Conservation (phyloP, 352 stramenopile genomes). For the Pythium rhizo-oryzae region DNA sequence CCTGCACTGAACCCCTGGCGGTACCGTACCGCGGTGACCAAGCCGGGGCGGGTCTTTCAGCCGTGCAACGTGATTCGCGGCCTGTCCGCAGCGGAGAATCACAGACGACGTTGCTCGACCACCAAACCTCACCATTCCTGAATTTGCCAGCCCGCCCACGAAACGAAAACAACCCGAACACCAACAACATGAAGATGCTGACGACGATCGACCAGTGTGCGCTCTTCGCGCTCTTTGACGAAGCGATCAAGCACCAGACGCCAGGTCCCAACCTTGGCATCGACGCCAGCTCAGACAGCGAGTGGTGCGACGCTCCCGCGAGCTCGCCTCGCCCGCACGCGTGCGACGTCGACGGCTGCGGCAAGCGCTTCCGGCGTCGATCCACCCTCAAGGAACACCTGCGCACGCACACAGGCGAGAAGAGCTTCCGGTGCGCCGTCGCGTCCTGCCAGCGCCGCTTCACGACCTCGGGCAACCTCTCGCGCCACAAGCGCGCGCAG, state of each 20-base stretch:
- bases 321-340: background rate
- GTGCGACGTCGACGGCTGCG: slow-evolving; percentile 39
- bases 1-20: background rate
- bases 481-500: slow-evolving; percentile 38
- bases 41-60: background rate
- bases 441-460: slow-evolving; percentile 59
- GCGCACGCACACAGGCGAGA: slow-evolving; percentile 81
- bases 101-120: background rate
- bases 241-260: background rate
- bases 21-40: background rate
- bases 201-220: background rate
- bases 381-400: slow-evolving; percentile 76
- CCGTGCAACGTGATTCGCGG: background rate
- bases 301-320: background rate
- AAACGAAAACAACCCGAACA: background rate
- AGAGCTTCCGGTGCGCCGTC: slow-evolving; percentile 34
- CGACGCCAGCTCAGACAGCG: background rate
- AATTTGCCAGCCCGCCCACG: background rate
- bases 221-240: background rate
- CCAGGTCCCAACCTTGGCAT: background rate
- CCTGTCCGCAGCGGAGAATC: background rate
- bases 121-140: background rate
- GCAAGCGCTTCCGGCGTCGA: slow-evolving; percentile 63
- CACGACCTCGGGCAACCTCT: slow-evolving; percentile 70
- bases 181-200: background rate